A percentile compares a stretch with the other conserved stretches of the same genome.
Conservation (phyloP, 202 grass and related monocot species). For the Eragrostis tef region DNA sequence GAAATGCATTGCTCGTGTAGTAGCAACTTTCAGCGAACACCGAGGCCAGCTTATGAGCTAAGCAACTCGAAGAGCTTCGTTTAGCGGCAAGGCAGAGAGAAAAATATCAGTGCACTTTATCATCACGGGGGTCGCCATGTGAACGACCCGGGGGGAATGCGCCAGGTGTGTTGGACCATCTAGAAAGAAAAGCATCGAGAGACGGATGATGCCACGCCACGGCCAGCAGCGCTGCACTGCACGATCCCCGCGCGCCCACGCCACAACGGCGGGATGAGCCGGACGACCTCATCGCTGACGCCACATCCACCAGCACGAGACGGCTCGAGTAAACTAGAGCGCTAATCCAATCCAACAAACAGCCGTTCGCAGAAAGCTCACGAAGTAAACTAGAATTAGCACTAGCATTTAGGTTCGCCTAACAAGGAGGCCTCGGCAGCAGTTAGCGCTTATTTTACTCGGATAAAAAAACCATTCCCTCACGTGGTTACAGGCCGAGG, state of each 20-base stretch:
- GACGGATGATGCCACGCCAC: not conserved
- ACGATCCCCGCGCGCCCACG: not conserved
- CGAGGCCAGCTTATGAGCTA: not conserved
- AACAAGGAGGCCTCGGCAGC: not conserved
- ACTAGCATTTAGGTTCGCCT: not conserved
- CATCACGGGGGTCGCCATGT: slow-evolving; percentile 17
- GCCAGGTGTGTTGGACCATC: slow-evolving; percentile 17
- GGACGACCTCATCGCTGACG: slow-evolving; percentile 56
- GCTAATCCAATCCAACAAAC: slow-evolving; percentile 29
- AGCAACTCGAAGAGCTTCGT: not conserved
- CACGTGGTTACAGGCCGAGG: slow-evolving; percentile 54
- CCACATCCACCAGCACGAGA: slow-evolving; percentile 5
- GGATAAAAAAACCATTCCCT: slow-evolving; percentile 25
- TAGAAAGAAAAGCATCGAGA: not conserved
- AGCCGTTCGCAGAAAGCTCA: not conserved
- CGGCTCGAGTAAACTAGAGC: too few species aligned
- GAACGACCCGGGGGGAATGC: not conserved
- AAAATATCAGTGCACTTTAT: not conserved
- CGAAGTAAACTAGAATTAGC: slow-evolving; percentile 3
- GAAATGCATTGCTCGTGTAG: not conserved
- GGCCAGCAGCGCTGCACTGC: not conserved
- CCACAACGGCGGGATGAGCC: not conserved
- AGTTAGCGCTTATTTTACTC: slow-evolving; percentile 1
- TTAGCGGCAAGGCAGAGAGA: not conserved
- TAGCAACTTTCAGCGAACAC: not conserved